Conservation (phyloP, 192 early-diverging fungal species). For the Dissophora ornata region DNA sequence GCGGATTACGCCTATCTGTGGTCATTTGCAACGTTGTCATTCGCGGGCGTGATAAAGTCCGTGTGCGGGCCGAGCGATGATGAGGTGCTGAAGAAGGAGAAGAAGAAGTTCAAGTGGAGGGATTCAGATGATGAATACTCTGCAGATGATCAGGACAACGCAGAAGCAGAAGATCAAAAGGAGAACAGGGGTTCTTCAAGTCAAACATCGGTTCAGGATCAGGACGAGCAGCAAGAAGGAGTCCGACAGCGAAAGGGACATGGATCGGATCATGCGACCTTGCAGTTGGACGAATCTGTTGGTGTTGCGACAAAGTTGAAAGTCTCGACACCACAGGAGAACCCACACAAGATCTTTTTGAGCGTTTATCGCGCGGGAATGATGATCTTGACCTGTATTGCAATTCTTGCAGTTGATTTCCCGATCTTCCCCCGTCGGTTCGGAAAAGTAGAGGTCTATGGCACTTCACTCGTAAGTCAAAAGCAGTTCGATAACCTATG, state of each 20-base stretch:
- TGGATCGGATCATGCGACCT: constrained; percentile 12
- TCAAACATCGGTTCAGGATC: constrained; percentile 6
- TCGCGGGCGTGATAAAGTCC: constrained; percentile 26
- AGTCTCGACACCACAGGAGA: constrained; percentile 2
- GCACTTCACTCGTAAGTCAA: constrained; percentile 80
- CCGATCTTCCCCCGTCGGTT: constrained; percentile 86
- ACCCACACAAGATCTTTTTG: constrained; percentile 62
- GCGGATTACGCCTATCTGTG: constrained; percentile 46
- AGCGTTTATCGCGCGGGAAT: constrained; percentile 80
- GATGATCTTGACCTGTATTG: constrained; percentile 83
- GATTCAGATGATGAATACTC: constrained; percentile 43
- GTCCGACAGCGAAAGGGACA: constrained; percentile 44
- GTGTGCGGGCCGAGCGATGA: constrained; percentile 26
- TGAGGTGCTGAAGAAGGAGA: constrained; percentile 41
- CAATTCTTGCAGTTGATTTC: constrained; percentile 97
- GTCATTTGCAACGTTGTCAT: constrained; percentile 29
- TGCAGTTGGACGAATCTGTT: constrained; percentile 20
- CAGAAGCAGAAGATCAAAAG: background rate
- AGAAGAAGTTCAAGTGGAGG: constrained; percentile 49
- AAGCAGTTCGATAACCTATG: background rate
- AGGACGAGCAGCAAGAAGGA: constrained; percentile 15
- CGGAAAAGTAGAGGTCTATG: constrained; percentile 93
- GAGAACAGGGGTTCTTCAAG: background rate
- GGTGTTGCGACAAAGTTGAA: background rate
- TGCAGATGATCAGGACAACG: constrained; percentile 23